Evolutionary conservation across 2,329 filamentous ascomycete species (phyloP).

Genomic region (Fusarium oligoseptatum): DNA sequence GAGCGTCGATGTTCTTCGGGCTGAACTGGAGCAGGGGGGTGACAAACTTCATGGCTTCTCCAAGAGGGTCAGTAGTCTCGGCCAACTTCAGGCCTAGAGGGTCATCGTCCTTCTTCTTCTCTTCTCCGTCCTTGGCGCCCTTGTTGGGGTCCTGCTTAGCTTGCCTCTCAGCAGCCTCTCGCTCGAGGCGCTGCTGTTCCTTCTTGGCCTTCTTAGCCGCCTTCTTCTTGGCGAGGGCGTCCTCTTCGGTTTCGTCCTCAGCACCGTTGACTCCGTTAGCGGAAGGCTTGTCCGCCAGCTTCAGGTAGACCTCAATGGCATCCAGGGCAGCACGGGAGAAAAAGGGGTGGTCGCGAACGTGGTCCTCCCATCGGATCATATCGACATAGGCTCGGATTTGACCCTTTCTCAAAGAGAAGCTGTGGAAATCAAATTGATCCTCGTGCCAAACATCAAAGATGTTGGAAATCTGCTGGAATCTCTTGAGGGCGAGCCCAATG

Average conservation of each 20-base stretch:
- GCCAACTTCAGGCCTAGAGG: slow-evolving; percentile 85
- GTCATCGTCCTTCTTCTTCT: slow-evolving; percentile 92
- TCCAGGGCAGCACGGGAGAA: slow-evolving; percentile 86
- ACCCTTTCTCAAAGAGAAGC: slow-evolving; percentile 95
- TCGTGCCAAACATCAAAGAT: slow-evolving; percentile 99
- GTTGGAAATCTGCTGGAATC: slow-evolving; percentile 87
- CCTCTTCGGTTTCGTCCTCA: slow-evolving; percentile 64
- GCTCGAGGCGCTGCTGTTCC: slow-evolving; percentile 74
- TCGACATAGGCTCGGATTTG: slow-evolving; percentile 95
- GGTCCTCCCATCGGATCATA: slow-evolving; percentile 97
- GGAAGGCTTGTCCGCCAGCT: slow-evolving; percentile 81
- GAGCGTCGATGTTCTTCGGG: slow-evolving; percentile 83
- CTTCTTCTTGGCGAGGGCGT: slow-evolving; percentile 82
- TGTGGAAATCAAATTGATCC: slow-evolving; percentile 99
- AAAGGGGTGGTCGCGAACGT: slow-evolving; percentile 91
- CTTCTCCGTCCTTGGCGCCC: slow-evolving; percentile 69
- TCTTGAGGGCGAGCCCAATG: slow-evolving; percentile 87
- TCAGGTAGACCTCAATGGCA: slow-evolving; percentile 84
- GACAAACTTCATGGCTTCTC: slow-evolving; percentile 89
- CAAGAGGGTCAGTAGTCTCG: slow-evolving; percentile 84
- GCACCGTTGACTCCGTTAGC: slow-evolving; percentile 73
- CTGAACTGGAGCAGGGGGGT: slow-evolving; percentile 84
- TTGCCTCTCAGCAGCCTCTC: slow-evolving; percentile 82
- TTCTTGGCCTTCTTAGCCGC: slow-evolving; percentile 91
- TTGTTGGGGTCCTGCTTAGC: slow-evolving; percentile 89